These are phyloP conservation scores for Pyracantha coccinea DNA, from an alignment of 331 rosid species.

Conservation along the genomic window DNA sequence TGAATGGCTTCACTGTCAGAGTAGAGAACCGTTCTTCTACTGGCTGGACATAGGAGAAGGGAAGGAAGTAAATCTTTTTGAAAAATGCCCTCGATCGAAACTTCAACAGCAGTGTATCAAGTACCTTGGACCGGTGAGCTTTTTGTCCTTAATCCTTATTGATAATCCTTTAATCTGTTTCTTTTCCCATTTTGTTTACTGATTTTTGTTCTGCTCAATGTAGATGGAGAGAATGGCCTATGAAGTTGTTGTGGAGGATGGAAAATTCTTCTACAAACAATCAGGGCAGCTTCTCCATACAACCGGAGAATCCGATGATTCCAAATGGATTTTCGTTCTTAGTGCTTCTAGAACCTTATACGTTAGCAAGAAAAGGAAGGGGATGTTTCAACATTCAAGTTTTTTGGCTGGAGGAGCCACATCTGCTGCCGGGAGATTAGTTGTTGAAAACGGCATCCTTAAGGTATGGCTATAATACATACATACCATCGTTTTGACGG, in stretches of 20 bases:
- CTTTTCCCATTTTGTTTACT: conserved; percentile 1
- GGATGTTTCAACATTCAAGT: conserved; percentile 95
- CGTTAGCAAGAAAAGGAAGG: conserved; percentile 89
- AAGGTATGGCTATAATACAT: conserved; percentile 40
- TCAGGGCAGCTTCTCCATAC: conserved; percentile 71
- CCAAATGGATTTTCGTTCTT: conserved; percentile 95
- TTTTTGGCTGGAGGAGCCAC: conserved; percentile 99
- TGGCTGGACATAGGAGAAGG: conserved; percentile 99
- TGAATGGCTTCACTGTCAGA: conserved; percentile 82
- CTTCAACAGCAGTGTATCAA: conserved; percentile 95
- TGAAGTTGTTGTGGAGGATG: conserved; percentile 75
- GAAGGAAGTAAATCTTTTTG: conserved; percentile 66
- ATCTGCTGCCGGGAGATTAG: conserved; percentile 94
- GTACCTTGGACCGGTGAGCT: conserved; percentile 94
- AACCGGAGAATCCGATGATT: conserved; percentile 30
- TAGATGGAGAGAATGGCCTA: conserved; percentile 92
- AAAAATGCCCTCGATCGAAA: conserved; percentile 66
- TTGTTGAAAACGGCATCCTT: conserved; percentile 65
- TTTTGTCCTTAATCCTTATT: conserved; percentile 8
- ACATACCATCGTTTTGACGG: background rate
- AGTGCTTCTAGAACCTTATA: conserved; percentile 82
- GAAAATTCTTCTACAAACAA: conserved; percentile 66
- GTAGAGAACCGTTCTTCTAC: conserved; percentile 97
- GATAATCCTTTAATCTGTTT: background rate
- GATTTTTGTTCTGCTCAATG: conserved; percentile 7